A percentile compares a stretch with the other conserved stretches of the same genome.
Conservation (phyloP, 129 eudicot species). For the Tagetes erecta region DNA sequence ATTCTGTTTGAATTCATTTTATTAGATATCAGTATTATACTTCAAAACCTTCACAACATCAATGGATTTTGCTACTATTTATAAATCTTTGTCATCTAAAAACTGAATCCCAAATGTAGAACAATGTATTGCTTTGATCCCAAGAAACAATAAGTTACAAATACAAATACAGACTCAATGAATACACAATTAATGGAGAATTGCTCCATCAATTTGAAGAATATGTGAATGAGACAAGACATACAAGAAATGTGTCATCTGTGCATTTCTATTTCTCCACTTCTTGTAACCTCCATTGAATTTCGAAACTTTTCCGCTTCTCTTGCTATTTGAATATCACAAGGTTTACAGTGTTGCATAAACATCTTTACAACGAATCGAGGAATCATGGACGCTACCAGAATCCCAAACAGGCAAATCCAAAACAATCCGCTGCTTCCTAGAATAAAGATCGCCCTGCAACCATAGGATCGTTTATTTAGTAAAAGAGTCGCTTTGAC, state of each 20-base stretch:
- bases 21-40: too few species aligned
- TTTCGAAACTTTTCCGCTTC: slow-evolving; percentile 80
- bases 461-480: slow-evolving; percentile 9
- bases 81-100: background rate
- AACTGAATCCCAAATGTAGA: background rate
- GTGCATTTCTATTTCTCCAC: slow-evolving; percentile 65
- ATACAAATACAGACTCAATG: slow-evolving; percentile 10
- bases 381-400: slow-evolving; percentile 62
- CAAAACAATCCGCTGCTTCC: slow-evolving; percentile 60
- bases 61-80: background rate
- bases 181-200: background rate
- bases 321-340: slow-evolving; percentile 78
- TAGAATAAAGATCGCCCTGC: slow-evolving; percentile 81
- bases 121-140: background rate
- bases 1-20: too few species aligned
- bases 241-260: slow-evolving; percentile 34
- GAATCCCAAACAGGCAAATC: slow-evolving; percentile 65
- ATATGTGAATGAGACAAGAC: background rate
- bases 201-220: slow-evolving; percentile 9
- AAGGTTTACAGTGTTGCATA: slow-evolving; percentile 56
- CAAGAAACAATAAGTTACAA: background rate
- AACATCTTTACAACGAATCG: slow-evolving; percentile 63
- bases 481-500: background rate
- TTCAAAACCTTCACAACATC: too few species aligned
- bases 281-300: slow-evolving; percentile 34